Conservation (phyloP, 768 basidiomycete species). For the Daedalea quercina region DNA sequence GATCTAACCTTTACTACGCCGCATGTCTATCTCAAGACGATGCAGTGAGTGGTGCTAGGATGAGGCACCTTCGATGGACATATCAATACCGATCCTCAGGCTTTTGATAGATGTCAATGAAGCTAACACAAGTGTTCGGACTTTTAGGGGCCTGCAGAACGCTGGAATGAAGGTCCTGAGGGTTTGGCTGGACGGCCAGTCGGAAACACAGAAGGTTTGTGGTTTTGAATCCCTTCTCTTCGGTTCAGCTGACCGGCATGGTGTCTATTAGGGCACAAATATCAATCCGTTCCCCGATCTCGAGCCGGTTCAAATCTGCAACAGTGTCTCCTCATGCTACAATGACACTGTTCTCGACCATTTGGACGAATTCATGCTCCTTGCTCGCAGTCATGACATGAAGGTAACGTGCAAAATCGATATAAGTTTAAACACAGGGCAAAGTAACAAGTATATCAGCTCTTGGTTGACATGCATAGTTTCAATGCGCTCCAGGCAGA, state of each 20-base stretch:
- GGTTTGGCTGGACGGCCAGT: conserved; percentile 20
- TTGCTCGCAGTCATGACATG: conserved; percentile 26
- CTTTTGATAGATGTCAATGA: too few relatives aligned
- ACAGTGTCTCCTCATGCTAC: conserved; percentile 22
- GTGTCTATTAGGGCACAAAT: conserved; percentile 16
- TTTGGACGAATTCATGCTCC: conserved; percentile 35
- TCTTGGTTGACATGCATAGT: conserved; percentile 20
- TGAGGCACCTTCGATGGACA: too few relatives aligned
- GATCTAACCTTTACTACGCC: conserved; percentile 21
- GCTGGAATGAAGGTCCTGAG: conserved; percentile 20
- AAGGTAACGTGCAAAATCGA: conserved; percentile 13
- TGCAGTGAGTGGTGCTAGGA: conserved; percentile 7
- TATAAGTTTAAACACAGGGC: background rate
- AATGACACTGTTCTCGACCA: conserved; percentile 29
- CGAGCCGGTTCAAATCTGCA: conserved; percentile 27
- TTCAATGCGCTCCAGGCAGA: conserved; percentile 27
- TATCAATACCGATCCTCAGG: too few relatives aligned
- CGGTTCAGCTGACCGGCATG: background rate
- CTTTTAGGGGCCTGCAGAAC: conserved; percentile 13
- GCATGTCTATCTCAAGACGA: conserved; percentile 13
- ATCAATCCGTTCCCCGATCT: conserved; percentile 25
- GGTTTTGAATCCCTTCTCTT: background rate
- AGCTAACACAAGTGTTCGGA: too few relatives aligned
- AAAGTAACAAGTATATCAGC: background rate
- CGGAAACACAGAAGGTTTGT: conserved; percentile 13